These are phyloP conservation scores for Penicillium ucsense DNA, from an alignment of 495 filamentous ascomycete genomes.

Conservation along the genomic window DNA sequence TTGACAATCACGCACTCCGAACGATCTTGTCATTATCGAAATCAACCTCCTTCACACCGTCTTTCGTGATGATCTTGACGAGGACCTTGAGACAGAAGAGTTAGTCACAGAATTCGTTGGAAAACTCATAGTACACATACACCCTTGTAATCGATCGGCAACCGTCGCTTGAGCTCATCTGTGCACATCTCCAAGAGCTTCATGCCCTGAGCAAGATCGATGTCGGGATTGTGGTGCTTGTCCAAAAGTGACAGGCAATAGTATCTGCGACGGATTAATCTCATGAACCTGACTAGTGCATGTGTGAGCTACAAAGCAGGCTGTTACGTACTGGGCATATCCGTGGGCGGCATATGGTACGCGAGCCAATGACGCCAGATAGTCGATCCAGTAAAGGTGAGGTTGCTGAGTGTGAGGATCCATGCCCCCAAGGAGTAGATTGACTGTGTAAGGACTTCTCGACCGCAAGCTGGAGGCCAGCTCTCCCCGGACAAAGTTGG, in stretches of 20 bases:
- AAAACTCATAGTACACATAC: slow-evolving; percentile 28
- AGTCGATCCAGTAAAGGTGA: slow-evolving; percentile 92
- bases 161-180: slow-evolving; percentile 87
- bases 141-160: slow-evolving; percentile 98
- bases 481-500: slow-evolving; percentile 86
- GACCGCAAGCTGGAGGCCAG: slow-evolving; percentile 83
- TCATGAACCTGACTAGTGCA: not conserved
- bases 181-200: slow-evolving; percentile 89
- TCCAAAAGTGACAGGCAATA: slow-evolving; percentile 94
- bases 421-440: slow-evolving; percentile 85
- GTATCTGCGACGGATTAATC: slow-evolving; percentile 45
- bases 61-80: slow-evolving; percentile 90
- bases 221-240: slow-evolving; percentile 96
- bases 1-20: slow-evolving; percentile 47
- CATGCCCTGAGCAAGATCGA: slow-evolving; percentile 74
- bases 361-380: slow-evolving; percentile 77
- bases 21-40: slow-evolving; percentile 72
- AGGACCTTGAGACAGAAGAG: slow-evolving; percentile 40
- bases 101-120: not conserved
- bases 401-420: slow-evolving; percentile 82
- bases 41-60: slow-evolving; percentile 72
- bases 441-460: slow-evolving; percentile 89
- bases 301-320: not conserved
- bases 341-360: slow-evolving; percentile 95
- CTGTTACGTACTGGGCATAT: slow-evolving; percentile 77